Evolutionary conservation across 2,329 filamentous ascomycete genomes (phyloP), one percentile per base, ranked within the genome.

Genomic region (Cytospora paraplurivora): DNA sequence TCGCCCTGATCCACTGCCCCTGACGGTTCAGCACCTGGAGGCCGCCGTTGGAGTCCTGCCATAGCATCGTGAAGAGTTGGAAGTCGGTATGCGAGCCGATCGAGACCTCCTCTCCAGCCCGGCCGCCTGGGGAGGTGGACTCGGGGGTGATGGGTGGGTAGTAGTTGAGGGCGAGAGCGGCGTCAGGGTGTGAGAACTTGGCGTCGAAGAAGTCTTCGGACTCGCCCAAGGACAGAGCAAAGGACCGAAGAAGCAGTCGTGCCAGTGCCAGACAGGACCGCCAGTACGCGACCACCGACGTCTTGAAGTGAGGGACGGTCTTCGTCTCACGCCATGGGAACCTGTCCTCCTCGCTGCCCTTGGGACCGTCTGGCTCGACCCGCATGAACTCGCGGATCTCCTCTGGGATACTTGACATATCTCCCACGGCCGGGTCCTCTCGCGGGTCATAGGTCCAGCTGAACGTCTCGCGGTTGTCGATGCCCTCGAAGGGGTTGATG

Each of bases 161-260:
- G 67, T 77, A 78, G 65, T 80, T 80, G 53, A 81, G 70, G 3
- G 74, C 77, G 19, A 76, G 69, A 6, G 76, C 72, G 8, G 76
- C 76, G 38, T 78, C 84, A 0, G 85, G 85, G 66, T 82, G 79
- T 0, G 77, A 80, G 19, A 81, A 79, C 59, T 84, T 80, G 3
- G 74, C 73, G 65, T 87, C 84, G 69, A 87, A 87, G 61, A 82
- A 81, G 38, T 78, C 69, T 68, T 88, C 85, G 0, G 79, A 76
- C 4, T 87, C 73, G 12, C 79, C 78, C 2, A 88, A 75, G 5
- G 80, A 80, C 3, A 88, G 74, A 0, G 85, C 84, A 68, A 88
- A 85, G 7, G 79, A 73, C 5, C 76, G 75, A 2, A 84, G 78
- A 37, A 88, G 70, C 41, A 76, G 77, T 27, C 85, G 76, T 0